A percentile compares a stretch with the other conserved stretches of the same genome.
These are phyloP conservation scores for Venustampulla echinocandica DNA, from an alignment of 495 filamentous ascomycete genomes.

Conservation along the genomic window DNA sequence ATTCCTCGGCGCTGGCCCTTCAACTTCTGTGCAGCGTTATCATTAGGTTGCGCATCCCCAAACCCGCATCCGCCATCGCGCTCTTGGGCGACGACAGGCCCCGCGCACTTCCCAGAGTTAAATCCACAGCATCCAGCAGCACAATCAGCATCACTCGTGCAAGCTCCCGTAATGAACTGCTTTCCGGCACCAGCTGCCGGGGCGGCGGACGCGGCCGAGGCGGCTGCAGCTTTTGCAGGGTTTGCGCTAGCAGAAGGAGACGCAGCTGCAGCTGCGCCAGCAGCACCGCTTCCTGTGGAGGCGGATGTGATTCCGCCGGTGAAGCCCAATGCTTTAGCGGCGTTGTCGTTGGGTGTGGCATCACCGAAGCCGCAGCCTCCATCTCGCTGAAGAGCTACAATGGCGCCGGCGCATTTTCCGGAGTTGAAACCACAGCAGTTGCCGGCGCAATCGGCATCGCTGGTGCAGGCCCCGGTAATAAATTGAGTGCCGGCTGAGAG, in stretches of 20 bases:
- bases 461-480: conserved; percentile 29
- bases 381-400: conserved; percentile 4
- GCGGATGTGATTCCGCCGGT: neutral
- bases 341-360: conserved; percentile 2
- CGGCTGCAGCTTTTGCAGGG: neutral
- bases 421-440: conserved; percentile 26
- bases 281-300: too few relatives aligned
- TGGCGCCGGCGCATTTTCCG: conserved; percentile 19
- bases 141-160: conserved; percentile 31
- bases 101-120: conserved; percentile 31
- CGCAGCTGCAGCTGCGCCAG: neutral
- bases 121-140: conserved; percentile 31
- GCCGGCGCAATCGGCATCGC: conserved; percentile 26
- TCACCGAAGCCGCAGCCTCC: conserved; percentile 37
- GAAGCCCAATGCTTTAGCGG: neutral
- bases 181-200: conserved; percentile 24
- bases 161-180: conserved; percentile 38
- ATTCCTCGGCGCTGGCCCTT: neutral
- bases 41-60: conserved; percentile 26
- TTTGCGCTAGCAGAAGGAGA: neutral
- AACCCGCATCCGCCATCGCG: conserved; percentile 31
- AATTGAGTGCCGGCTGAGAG: conserved; percentile 21
- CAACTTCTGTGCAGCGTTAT: conserved; percentile 21
- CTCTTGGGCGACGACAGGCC: conserved; percentile 27
- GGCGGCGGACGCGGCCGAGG: neutral